These are phyloP conservation scores for Glycine soja DNA, from an alignment of 306 rosid genomes.

Conservation along the genomic window DNA sequence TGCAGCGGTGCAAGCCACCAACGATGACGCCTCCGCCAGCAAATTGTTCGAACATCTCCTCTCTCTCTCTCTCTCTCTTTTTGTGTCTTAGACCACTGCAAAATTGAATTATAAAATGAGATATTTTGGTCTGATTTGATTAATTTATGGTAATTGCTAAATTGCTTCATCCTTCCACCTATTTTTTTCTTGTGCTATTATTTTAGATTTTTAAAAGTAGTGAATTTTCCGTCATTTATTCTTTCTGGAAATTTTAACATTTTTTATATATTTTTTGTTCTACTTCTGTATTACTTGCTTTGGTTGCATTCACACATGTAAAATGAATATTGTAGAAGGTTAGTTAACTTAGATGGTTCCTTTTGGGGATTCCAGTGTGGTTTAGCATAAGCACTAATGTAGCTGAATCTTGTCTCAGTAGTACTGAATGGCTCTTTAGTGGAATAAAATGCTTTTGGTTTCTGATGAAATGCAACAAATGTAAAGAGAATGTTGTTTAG, in stretches of 20 bases:
- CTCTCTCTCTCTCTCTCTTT: background rate
- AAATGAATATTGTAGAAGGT: background rate
- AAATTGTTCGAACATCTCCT: slow-evolving; percentile 36
- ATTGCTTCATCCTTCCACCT: background rate
- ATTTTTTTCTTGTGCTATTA: background rate
- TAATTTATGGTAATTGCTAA: background rate
- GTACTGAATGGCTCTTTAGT: no score
- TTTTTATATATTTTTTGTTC: no score
- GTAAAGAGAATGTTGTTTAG: no score
- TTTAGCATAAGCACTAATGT: no score
- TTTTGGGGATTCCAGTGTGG: background rate
- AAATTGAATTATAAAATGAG: background rate
- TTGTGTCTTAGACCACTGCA: background rate
- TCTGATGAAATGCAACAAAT: no score
- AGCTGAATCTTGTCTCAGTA: no score
- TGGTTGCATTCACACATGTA: background rate
- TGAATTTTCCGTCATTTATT: background rate
- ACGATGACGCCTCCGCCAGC: slow-evolving; percentile 54
- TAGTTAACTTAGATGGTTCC: background rate
- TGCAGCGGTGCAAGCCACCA: slow-evolving; percentile 52
- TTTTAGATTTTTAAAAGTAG: background rate
- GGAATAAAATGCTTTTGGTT: no score
- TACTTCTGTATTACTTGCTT: background rate
- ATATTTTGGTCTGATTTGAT: background rate
- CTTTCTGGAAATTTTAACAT: background rate